Conservation (phyloP, 2,329 filamentous ascomycete genomes). For the Passalora sequoiae region DNA sequence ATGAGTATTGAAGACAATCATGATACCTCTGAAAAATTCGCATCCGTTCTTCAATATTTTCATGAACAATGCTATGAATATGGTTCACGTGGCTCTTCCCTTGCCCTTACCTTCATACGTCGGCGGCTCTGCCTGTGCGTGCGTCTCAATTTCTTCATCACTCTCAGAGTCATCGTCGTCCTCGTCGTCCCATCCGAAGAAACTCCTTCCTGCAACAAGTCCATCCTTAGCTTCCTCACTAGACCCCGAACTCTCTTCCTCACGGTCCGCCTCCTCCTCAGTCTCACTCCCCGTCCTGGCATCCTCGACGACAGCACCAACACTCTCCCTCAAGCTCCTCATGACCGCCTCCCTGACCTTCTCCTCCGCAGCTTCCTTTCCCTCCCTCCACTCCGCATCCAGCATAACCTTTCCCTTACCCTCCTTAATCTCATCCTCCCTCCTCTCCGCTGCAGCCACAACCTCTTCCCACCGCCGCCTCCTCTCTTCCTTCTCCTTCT, state of each 20-base stretch:
- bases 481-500: slow-evolving; percentile 82
- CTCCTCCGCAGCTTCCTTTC: slow-evolving; percentile 84
- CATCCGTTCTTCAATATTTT: too few relatives aligned
- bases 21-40: too few relatives aligned
- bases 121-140: slow-evolving; percentile 1
- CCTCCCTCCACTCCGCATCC: slow-evolving; percentile 90
- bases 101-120: slow-evolving; percentile 42
- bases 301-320: slow-evolving; percentile 39
- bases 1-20: too few relatives aligned
- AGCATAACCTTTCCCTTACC: slow-evolving; percentile 61
- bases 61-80: too few relatives aligned
- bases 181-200: slow-evolving; percentile 76
- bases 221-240: slow-evolving; percentile 32
- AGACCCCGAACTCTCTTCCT: slow-evolving; percentile 27
- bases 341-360: slow-evolving; percentile 72
- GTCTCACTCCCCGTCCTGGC: slow-evolving; percentile 14
- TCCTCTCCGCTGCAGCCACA: slow-evolving; percentile 74
- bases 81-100: slow-evolving; percentile 28
- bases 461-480: slow-evolving; percentile 82
- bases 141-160: slow-evolving; percentile 39
- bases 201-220: slow-evolving; percentile 44
- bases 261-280: slow-evolving; percentile 25
- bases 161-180: slow-evolving; percentile 48
- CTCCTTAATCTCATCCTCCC: slow-evolving; percentile 74
- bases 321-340: slow-evolving; percentile 61